phyloP scores from a whole-genome alignment of 768 basidiomycete species.

The Russula foetens region DNA sequence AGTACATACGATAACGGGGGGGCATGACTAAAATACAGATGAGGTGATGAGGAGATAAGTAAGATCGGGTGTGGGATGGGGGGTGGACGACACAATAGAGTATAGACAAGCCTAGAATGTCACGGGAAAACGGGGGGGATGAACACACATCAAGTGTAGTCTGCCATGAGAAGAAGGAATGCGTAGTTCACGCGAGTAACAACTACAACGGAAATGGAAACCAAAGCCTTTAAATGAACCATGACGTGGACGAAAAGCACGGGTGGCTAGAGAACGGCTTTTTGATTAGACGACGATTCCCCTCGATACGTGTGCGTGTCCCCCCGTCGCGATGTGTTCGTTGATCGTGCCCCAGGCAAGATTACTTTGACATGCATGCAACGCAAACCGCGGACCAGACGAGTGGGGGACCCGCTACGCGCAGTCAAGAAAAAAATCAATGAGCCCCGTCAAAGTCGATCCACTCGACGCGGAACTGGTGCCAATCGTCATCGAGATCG shows the following conservation, averaged over 20 bases:
- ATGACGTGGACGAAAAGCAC: neutral
- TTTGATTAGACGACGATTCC: too few species aligned
- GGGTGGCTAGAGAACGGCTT: too few species aligned
- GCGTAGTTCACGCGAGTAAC: neutral
- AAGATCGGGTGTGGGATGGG: neutral
- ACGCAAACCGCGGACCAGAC: neutral
- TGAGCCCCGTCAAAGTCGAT: constrained; percentile 4
- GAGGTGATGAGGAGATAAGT: neutral
- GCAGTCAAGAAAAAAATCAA: neutral
- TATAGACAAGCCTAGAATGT: neutral
- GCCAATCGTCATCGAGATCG: constrained; percentile 8
- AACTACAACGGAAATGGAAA: neutral
- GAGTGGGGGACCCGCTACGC: too few species aligned
- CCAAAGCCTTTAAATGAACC: neutral
- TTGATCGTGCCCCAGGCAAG: neutral
- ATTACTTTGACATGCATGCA: neutral
- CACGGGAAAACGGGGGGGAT: neutral
- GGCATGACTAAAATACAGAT: neutral
- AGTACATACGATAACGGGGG: neutral
- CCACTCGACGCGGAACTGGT: constrained; percentile 18
- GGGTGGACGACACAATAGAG: neutral
- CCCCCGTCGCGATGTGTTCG: neutral
- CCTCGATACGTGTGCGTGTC: neutral
- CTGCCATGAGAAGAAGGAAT: neutral
- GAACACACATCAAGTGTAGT: constrained; percentile 13